These are phyloP conservation scores for Camptophora hylomeconis DNA, from an alignment of 2,329 filamentous ascomycete genomes.

Conservation along the genomic window DNA sequence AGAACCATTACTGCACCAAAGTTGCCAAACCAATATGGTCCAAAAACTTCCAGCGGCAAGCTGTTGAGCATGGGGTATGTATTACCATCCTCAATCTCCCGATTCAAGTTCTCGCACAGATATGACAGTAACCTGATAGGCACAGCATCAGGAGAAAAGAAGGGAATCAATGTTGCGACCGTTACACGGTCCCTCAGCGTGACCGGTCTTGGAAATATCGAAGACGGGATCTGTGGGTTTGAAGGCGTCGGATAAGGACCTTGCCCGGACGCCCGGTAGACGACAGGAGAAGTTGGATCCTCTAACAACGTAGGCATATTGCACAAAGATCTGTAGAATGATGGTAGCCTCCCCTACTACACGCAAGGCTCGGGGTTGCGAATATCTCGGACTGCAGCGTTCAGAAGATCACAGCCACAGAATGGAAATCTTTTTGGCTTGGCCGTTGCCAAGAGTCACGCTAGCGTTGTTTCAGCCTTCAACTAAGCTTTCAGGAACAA, in stretches of 20 bases:
- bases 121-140: conserved; percentile 62
- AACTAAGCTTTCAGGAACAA: too few species aligned
- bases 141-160: conserved; percentile 64
- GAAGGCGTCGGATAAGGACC: conserved; percentile 51
- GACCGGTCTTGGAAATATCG: conserved; percentile 62
- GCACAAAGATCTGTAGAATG: too few species aligned
- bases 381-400: too few species aligned
- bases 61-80: conserved; percentile 80
- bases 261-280: conserved; percentile 56
- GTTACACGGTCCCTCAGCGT: conserved; percentile 74
- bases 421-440: too few species aligned
- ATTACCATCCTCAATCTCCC: conserved; percentile 83
- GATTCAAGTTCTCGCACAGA: conserved; percentile 71
- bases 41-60: conserved; percentile 62
- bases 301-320: conserved; percentile 67
- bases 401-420: too few species aligned
- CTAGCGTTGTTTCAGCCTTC: too few species aligned
- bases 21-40: conserved; percentile 79
- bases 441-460: too few species aligned
- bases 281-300: conserved; percentile 57
- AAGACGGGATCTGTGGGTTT: conserved; percentile 51
- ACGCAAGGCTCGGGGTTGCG: too few species aligned
- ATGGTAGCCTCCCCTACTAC: too few species aligned
- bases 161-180: conserved; percentile 70
- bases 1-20: conserved; percentile 81